A percentile compares a stretch with the other conserved stretches of the same genome.
Evolutionary conservation across 768 basidiomycete genomes (phyloP).

Genomic region (Auricularia auricula-judae): DNA sequence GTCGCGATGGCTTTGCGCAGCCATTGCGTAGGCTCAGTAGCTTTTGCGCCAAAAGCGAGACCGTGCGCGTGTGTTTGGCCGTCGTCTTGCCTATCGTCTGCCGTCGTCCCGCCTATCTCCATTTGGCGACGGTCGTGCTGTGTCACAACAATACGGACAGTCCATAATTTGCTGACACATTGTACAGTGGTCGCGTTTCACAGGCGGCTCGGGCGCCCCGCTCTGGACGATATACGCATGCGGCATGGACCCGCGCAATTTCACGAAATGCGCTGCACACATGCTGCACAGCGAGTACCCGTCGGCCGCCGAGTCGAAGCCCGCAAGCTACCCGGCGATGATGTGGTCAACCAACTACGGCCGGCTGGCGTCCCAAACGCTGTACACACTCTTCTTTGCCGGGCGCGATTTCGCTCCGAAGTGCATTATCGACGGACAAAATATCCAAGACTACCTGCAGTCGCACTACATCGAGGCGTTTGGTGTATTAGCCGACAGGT

Average conservation of each 20-base stretch:
- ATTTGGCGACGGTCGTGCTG: not conserved
- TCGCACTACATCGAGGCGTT: conserved; percentile 66
- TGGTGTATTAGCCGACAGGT: conserved; percentile 62
- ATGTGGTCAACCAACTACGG: conserved; percentile 96
- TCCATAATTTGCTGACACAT: not conserved
- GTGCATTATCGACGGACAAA: conserved; percentile 80
- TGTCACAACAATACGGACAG: not conserved
- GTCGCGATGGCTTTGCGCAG: too few relatives aligned
- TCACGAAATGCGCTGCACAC: conserved; percentile 77
- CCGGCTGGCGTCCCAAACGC: conserved; percentile 73
- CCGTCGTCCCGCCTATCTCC: conserved; percentile 1
- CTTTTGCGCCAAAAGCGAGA: too few relatives aligned
- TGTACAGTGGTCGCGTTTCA: conserved; percentile 84
- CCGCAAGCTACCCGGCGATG: conserved; percentile 79
- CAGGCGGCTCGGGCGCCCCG: conserved; percentile 89
- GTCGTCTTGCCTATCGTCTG: not conserved
- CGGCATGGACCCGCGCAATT: conserved; percentile 76
- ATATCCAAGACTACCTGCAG: conserved; percentile 86
- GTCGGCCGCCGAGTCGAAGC: conserved; percentile 45
- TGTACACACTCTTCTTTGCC: conserved; percentile 93
- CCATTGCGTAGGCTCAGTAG: too few relatives aligned
- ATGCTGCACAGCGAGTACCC: conserved; percentile 89
- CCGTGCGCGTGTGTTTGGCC: too few relatives aligned
- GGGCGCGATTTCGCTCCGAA: conserved; percentile 83
- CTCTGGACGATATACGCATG: conserved; percentile 89